Conservation (phyloP, 805 yeast species). For the Metschnikowia continentalis region DNA sequence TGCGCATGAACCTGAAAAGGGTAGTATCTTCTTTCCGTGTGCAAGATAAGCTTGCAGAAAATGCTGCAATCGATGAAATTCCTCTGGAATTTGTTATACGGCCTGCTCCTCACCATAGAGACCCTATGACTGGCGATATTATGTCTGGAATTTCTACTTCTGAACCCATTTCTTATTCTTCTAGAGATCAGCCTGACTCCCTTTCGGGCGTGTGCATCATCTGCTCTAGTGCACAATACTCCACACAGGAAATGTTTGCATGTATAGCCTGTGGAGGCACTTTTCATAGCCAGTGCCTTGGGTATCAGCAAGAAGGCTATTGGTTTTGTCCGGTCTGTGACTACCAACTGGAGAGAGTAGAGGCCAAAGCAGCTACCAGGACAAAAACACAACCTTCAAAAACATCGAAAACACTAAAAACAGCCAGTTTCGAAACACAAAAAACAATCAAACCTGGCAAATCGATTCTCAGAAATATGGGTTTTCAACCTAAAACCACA, state of each 20-base stretch:
- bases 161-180: too few relatives aligned
- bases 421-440: too few relatives aligned
- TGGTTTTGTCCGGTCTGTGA: conserved; percentile 56
- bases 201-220: conserved; percentile 25
- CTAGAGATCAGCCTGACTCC: neutral
- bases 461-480: too few relatives aligned
- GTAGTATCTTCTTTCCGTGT: conserved; percentile 17
- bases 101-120: neutral
- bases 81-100: conserved; percentile 35
- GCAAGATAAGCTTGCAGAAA: conserved; percentile 29
- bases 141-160: too few relatives aligned
- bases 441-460: too few relatives aligned
- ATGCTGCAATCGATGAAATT: conserved; percentile 35
- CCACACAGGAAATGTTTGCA: conserved; percentile 19
- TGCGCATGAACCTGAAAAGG: conserved; percentile 11
- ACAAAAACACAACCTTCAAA: too few relatives aligned
- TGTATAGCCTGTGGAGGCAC: conserved; percentile 36
- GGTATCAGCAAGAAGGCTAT: conserved; percentile 16
- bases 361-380: neutral
- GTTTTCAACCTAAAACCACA: too few relatives aligned
- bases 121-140: too few relatives aligned
- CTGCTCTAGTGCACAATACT: conserved; percentile 35
- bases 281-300: conserved; percentile 42
- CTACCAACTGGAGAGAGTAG: conserved; percentile 28
- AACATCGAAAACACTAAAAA: too few relatives aligned